These are phyloP conservation scores for Leccinum obscurum DNA, from an alignment of 768 basidiomycete species.

Conservation along the genomic window DNA sequence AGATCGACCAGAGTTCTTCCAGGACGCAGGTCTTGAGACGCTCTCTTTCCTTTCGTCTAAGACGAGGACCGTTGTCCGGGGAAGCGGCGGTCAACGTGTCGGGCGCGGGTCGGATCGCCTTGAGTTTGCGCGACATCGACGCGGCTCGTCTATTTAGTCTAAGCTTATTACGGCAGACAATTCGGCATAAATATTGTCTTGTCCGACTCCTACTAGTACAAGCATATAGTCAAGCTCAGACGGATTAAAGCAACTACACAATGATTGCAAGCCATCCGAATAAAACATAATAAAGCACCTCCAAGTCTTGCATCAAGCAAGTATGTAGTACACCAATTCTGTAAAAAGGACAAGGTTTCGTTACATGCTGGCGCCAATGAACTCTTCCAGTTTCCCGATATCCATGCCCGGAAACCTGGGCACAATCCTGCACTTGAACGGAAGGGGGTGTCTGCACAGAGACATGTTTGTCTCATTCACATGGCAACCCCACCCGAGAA, in stretches of 20 bases:
- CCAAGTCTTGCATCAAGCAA: background rate
- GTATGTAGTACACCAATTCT: too few species aligned
- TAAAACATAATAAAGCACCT: too few species aligned
- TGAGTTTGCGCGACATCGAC: constrained; percentile 15
- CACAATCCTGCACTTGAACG: background rate
- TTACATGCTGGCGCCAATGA: background rate
- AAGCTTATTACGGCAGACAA: too few species aligned
- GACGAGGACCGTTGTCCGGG: constrained; percentile 2
- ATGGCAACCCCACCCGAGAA: background rate
- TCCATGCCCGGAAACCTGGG: background rate
- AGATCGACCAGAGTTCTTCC: constrained; percentile 32
- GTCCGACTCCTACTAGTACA: too few species aligned
- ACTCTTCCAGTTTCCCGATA: background rate
- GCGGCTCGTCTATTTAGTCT: background rate
- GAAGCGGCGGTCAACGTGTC: background rate
- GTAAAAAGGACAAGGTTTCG: background rate
- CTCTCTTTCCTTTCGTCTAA: constrained; percentile 9
- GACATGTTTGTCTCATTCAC: background rate
- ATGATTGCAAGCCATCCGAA: too few species aligned
- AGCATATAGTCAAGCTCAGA: too few species aligned
- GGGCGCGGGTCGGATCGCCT: background rate
- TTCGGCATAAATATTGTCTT: too few species aligned
- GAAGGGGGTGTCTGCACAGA: background rate
- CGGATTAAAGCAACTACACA: too few species aligned
- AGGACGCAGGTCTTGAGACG: constrained; percentile 14